Base-by-base conservation (phyloP, 2,329 filamentous ascomycete genomes). In the Botrytis byssoidea region DNA sequence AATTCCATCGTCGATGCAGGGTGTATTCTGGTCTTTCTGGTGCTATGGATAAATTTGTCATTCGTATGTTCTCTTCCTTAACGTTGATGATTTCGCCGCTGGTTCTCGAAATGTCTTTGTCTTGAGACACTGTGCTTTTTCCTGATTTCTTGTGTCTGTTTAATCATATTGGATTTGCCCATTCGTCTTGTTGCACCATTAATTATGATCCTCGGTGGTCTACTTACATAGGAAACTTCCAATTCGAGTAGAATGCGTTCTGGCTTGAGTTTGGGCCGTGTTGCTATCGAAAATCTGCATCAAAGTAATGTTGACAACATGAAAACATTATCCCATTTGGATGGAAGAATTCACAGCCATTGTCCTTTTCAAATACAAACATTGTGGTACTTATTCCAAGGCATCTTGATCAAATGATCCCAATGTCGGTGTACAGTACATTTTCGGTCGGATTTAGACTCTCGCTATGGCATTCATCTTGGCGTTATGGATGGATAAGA, bases 61-160 rank as follows among this genome's bases (percentile, higher is more conserved):
- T 29, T 55, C 51, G 51, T n/a, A 55, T 29, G 4, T 29, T 55
- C 51, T 55, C 51, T 55, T 55, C 51, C 51, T 57, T 20, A 22
- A 35, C 2, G 29, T 57, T 20, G 35, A 25, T 20, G 8, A n/a
- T 37, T n/a, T 18, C 22, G 44, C 25, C 37, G 22, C 37, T 18
- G 51, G 37, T 68, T 40, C 10, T 37, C 25, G 22, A 48, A 76
- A 71, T 51, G 35, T 66, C 20, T 37, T 71, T 40, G n/a, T 6
- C 25, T 42, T 14, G 16, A 9, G 25, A 42, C 1, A 25, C 14
- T 55, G 16, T 40, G 7, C 9, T n/a, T n/a, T 18, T n/a, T 9
- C 25, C 8, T 25, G 14, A 20, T 37, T 40, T 63, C 37, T 37
- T 29, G 9, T 37, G 37, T 42, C 37, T 20, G 25, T 42, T 42